Percentiles rank a stretch among this genome's conserved stretches.
These are phyloP conservation scores for Phaeosphaeriaceae sp. DNA, from an alignment of 2,329 filamentous ascomycete species.

Conservation along the genomic window DNA sequence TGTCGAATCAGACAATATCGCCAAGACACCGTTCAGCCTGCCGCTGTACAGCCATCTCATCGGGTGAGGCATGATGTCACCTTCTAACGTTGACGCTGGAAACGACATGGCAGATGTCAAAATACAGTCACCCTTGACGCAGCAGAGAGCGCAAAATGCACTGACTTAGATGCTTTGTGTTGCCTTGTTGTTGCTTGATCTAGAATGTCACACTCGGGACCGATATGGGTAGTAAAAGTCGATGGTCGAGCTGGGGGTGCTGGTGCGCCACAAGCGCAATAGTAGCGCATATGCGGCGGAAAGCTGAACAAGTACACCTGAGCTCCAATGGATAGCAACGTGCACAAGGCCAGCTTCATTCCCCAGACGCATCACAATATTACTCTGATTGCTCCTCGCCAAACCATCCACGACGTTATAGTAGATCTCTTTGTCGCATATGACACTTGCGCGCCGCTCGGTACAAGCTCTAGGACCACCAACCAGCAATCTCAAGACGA, in stretches of 20 bases:
- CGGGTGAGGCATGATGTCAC: too few relatives aligned
- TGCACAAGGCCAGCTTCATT: background rate
- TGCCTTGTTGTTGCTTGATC: too few relatives aligned
- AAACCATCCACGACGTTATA: background rate
- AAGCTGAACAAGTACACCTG: background rate
- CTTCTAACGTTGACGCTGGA: background rate
- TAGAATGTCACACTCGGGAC: too few relatives aligned
- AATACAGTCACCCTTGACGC: background rate
- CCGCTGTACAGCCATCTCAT: too few relatives aligned
- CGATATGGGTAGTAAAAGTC: constrained; percentile 1
- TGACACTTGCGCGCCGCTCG: too few relatives aligned
- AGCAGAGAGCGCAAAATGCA: background rate
- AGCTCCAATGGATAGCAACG: background rate
- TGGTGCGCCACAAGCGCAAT: background rate
- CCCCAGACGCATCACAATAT: background rate
- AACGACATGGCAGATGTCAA: background rate
- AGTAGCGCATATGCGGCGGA: background rate
- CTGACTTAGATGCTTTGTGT: too few relatives aligned
- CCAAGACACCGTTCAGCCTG: background rate
- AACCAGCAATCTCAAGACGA: constrained; percentile 3
- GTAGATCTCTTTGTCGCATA: background rate
- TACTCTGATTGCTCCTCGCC: background rate
- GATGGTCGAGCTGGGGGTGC: background rate
- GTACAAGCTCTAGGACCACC: too few relatives aligned
- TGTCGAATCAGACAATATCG: constrained; percentile 5